phyloP scores from a whole-genome alignment of 768 basidiomycete genomes.

The Lentinula boryana region DNA sequence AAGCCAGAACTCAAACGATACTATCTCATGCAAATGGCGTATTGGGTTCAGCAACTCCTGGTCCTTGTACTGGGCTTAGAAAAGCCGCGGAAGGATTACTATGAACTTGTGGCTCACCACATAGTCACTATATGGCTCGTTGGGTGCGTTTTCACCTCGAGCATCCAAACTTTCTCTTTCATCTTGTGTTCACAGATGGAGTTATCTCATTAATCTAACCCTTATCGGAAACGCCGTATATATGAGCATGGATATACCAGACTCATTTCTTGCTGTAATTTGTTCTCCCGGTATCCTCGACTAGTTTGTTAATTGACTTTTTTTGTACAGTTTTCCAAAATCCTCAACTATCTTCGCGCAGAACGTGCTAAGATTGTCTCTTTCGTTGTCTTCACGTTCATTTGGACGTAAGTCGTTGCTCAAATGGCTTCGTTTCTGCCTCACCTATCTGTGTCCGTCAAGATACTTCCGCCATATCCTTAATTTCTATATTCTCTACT shows the following conservation, averaged over 20 bases:
- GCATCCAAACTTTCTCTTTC: neutral
- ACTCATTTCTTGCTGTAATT: slow-evolving; percentile 78
- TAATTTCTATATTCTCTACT: slow-evolving; percentile 82
- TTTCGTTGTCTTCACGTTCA: slow-evolving; percentile 58
- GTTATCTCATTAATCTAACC: slow-evolving; percentile 75
- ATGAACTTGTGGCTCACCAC: slow-evolving; percentile 86
- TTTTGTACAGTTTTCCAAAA: slow-evolving; percentile 62
- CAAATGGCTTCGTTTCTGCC: neutral
- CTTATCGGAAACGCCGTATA: slow-evolving; percentile 88
- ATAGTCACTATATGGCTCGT: slow-evolving; percentile 93
- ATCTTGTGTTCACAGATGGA: slow-evolving; percentile 52
- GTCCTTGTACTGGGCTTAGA: slow-evolving; percentile 82
- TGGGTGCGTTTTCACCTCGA: slow-evolving; percentile 42
- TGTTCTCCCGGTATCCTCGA: neutral
- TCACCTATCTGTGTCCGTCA: slow-evolving; percentile 6
- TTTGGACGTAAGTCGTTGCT: slow-evolving; percentile 72
- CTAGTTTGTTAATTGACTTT: neutral
- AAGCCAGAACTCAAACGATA: slow-evolving; percentile 79
- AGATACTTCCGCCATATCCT: slow-evolving; percentile 95
- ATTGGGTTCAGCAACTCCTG: slow-evolving; percentile 93
- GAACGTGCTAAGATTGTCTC: slow-evolving; percentile 54
- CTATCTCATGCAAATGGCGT: slow-evolving; percentile 89
- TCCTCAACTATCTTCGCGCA: slow-evolving; percentile 80
- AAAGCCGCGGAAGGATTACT: slow-evolving; percentile 90
- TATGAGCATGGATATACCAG: slow-evolving; percentile 96